Evolutionary conservation across 2,329 filamentous ascomycete species (phyloP).

Genomic region (Calonectria multiphialidica): DNA sequence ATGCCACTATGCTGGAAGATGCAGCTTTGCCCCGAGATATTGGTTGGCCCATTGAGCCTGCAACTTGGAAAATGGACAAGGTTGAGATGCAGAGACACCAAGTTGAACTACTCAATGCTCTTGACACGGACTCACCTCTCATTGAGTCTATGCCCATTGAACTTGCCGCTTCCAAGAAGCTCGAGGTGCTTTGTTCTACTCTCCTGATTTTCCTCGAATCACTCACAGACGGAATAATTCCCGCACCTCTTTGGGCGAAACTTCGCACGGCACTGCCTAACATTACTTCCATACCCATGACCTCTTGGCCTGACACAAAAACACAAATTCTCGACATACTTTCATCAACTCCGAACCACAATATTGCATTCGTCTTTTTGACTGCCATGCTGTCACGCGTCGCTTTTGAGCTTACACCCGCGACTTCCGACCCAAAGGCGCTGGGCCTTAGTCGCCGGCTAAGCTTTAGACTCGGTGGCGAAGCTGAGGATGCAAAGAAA

Average conservation of each 20-base stretch:
- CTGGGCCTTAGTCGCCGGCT: conserved; percentile 57
- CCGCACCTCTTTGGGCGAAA: conserved; percentile 75
- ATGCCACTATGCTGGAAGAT: conserved; percentile 72
- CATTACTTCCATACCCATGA: conserved; percentile 39
- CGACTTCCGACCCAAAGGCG: conserved; percentile 46
- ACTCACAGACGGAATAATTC: conserved; percentile 84
- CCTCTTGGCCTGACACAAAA: conserved; percentile 57
- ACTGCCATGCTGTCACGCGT: conserved; percentile 77
- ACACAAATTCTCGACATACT: conserved; percentile 78
- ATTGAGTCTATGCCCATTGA: conserved; percentile 72
- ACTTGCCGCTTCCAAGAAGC: conserved; percentile 72
- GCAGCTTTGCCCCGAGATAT: conserved; percentile 63
- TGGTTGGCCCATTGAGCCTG: conserved; percentile 71
- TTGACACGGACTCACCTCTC: conserved; percentile 79
- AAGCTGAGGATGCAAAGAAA: conserved; percentile 51
- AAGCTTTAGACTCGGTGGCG: conserved; percentile 55
- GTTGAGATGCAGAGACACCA: conserved; percentile 45
- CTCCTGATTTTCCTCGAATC: conserved; percentile 81
- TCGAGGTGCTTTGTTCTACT: conserved; percentile 80
- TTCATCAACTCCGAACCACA: conserved; percentile 79
- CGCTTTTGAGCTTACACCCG: conserved; percentile 60
- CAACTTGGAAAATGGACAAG: conserved; percentile 46
- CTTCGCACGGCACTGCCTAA: conserved; percentile 71
- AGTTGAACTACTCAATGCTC: conserved; percentile 67
- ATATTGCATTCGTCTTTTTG: conserved; percentile 90